Evolutionary conservation across 2,329 filamentous ascomycete genomes (phyloP).

Genomic region (Fusarium sulawesiense): DNA sequence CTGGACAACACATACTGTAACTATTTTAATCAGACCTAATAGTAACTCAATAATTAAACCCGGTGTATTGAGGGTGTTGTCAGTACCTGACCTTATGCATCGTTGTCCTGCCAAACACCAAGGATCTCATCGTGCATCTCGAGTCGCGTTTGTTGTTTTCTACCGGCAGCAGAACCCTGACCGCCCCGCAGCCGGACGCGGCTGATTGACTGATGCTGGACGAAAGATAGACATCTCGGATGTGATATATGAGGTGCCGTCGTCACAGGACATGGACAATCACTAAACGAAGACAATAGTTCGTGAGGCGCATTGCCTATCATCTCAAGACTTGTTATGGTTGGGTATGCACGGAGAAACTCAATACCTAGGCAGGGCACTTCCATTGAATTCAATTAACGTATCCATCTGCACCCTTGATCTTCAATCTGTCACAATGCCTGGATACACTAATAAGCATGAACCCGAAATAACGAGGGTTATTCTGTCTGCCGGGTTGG

Average conservation of each 20-base stretch:
- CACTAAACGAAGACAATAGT: neutral
- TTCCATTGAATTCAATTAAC: constrained; percentile 1
- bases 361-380: neutral
- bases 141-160: constrained; percentile 33
- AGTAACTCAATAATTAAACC: constrained; percentile 1
- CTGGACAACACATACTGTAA: neutral
- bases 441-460: constrained; percentile 1
- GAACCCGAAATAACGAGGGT: constrained; percentile 31
- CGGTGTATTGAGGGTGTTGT: constrained; percentile 6
- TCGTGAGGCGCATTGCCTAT: neutral
- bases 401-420: neutral
- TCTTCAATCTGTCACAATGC: constrained; percentile 13
- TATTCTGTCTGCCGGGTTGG: constrained; percentile 7
- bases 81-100: constrained; percentile 18
- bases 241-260: constrained; percentile 13
- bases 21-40: constrained; percentile 9
- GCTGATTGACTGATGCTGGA: constrained; percentile 33
- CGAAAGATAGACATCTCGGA: constrained; percentile 21
- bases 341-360: constrained; percentile 6
- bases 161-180: neutral
- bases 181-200: constrained; percentile 8
- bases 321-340: neutral
- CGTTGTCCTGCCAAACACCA: constrained; percentile 37
- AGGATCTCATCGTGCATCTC: constrained; percentile 26
- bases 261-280: constrained; percentile 9